Conservation (phyloP, 2,329 filamentous ascomycete species). For the Fusarium sp. region DNA sequence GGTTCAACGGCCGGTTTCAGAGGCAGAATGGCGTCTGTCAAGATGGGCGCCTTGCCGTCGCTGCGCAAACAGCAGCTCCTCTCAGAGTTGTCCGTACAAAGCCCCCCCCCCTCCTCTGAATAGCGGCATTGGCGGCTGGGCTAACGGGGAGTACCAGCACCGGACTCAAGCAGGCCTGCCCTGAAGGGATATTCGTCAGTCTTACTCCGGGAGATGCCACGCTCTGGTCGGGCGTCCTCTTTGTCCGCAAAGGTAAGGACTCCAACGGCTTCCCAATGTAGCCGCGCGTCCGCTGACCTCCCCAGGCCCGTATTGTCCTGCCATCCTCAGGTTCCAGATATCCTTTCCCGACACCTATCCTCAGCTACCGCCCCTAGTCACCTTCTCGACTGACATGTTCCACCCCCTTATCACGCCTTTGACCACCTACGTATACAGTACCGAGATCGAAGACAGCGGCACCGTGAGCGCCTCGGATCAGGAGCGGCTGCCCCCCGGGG, state of each 20-base stretch:
- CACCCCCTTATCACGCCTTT: constrained; percentile 92
- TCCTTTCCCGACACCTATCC: constrained; percentile 88
- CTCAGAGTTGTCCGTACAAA: constrained; percentile 78
- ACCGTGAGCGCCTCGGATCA: constrained; percentile 87
- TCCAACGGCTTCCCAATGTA: no score
- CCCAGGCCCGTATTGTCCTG: constrained; percentile 87
- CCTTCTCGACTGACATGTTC: constrained; percentile 93
- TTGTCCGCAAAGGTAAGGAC: constrained; percentile 84
- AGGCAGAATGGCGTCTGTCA: constrained; percentile 56
- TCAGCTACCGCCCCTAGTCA: constrained; percentile 81
- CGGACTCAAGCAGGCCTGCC: constrained; percentile 83
- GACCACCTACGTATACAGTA: constrained; percentile 94
- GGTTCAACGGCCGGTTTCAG: neutral
- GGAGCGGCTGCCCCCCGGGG: constrained; percentile 85
- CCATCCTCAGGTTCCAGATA: constrained; percentile 90
- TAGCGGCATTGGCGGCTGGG: neutral
- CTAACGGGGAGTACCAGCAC: constrained; percentile 65
- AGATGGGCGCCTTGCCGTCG: constrained; percentile 62
- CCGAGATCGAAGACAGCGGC: constrained; percentile 78
- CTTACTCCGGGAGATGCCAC: constrained; percentile 84
- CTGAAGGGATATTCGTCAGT: constrained; percentile 87
- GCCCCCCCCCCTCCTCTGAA: constrained; percentile 4
- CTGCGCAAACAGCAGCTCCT: constrained; percentile 81
- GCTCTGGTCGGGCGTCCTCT: constrained; percentile 91
- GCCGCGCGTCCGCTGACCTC: neutral